A percentile compares a stretch with the other conserved stretches of the same genome.
These are phyloP conservation scores for Colletotrichum simmondsii DNA, from an alignment of 2,329 filamentous ascomycete species.

Conservation along the genomic window DNA sequence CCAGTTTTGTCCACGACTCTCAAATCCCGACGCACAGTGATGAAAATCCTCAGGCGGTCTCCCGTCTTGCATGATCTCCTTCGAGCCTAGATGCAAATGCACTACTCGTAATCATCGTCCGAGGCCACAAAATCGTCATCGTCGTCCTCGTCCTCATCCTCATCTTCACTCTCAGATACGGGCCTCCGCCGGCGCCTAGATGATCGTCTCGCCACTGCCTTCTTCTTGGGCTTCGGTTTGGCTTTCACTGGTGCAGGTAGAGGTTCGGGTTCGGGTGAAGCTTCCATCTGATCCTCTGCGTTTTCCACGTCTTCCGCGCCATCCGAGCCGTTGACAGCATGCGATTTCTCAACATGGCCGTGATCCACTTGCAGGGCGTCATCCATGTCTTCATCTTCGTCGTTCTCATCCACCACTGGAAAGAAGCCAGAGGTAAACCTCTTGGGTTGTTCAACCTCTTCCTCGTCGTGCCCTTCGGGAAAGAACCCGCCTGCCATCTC, in stretches of 20 bases:
- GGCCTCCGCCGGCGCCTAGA: slow-evolving; percentile 21
- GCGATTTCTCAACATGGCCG: slow-evolving; percentile 1
- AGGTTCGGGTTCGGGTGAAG: not conserved
- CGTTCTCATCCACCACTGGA: slow-evolving; percentile 56
- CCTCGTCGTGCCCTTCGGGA: slow-evolving; percentile 65
- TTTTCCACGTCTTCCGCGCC: not conserved
- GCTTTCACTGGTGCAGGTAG: slow-evolving; percentile 25
- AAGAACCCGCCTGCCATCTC: slow-evolving; percentile 72
- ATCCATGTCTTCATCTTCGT: slow-evolving; percentile 47
- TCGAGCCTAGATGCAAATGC: not conserved
- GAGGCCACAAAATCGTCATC: slow-evolving; percentile 23
- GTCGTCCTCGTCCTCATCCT: slow-evolving; percentile 27
- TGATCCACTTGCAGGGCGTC: slow-evolving; percentile 48
- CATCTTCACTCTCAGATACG: slow-evolving; percentile 24
- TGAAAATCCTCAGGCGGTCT: not conserved
- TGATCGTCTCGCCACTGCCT: slow-evolving; percentile 17
- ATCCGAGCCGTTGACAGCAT: not conserved
- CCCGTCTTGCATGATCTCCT: not conserved
- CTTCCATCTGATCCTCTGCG: not conserved
- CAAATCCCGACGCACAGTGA: not conserved
- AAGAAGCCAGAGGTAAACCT: slow-evolving; percentile 58
- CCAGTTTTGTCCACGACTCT: not conserved
- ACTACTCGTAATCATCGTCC: slow-evolving; percentile 27
- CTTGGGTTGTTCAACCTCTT: slow-evolving; percentile 48
- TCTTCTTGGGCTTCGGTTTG: slow-evolving; percentile 20